Conservation (phyloP, 768 basidiomycete genomes). For the Lepiota venenata region DNA sequence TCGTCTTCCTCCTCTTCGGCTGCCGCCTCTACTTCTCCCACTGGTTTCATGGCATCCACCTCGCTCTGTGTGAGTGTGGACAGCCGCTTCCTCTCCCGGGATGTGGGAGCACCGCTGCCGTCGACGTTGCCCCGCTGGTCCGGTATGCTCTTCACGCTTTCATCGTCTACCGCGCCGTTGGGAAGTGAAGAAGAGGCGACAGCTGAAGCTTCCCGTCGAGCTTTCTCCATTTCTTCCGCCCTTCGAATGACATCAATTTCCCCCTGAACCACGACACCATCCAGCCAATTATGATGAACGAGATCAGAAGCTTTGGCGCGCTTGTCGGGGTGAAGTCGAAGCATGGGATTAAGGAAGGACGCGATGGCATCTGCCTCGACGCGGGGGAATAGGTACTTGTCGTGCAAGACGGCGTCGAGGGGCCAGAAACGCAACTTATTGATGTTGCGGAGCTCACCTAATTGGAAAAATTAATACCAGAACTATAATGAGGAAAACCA, state of each 20-base stretch:
- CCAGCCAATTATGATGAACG: conserved; percentile 84
- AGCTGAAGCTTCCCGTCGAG: conserved; percentile 12
- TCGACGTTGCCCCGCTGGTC: conserved; percentile 10
- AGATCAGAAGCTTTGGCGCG: conserved; percentile 88
- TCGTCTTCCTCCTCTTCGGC: not conserved
- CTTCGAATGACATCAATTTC: conserved; percentile 80
- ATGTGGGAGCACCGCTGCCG: conserved; percentile 39
- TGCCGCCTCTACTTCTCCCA: conserved; percentile 42
- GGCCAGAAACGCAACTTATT: conserved; percentile 94
- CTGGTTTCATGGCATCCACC: conserved; percentile 69
- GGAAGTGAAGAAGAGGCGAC: not conserved
- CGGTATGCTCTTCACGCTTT: not conserved
- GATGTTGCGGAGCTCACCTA: conserved; percentile 87
- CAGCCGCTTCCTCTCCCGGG: conserved; percentile 8
- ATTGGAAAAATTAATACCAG: not conserved
- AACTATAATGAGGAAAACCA: not conserved
- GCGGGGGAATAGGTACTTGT: conserved; percentile 93
- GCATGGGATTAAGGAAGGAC: conserved; percentile 85
- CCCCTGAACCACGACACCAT: conserved; percentile 81
- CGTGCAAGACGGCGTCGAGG: conserved; percentile 73
- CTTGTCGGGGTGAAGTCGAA: conserved; percentile 83
- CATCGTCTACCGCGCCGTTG: conserved; percentile 4
- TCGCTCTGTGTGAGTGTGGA: conserved; percentile 27
- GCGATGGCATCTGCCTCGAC: conserved; percentile 79
- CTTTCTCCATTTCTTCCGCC: conserved; percentile 50